Evolutionary conservation across 2,329 filamentous ascomycete species (phyloP), one percentile per base, ranked within the genome.

Genomic region (Cladophialophora immunda): DNA sequence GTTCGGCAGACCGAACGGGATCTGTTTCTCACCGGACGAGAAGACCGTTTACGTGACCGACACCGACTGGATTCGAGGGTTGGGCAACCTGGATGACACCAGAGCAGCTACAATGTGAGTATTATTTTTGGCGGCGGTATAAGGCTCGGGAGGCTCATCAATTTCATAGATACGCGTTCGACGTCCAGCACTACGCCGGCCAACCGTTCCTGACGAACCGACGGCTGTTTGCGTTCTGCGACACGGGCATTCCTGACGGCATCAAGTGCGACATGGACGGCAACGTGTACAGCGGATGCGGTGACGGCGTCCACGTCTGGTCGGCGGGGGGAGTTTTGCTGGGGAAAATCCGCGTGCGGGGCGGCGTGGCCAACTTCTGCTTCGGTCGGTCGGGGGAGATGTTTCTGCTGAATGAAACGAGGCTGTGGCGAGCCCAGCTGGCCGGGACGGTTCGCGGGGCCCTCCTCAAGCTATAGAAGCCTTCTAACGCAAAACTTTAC

Each of bases 281-380:
- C 2, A 87, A 87, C 73, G 81, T 87, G 1, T 87, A 86, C 75
- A 80, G 80, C 32, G 84, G 82, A 0, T 86, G 83, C 68, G 83
- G 82, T 0, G 85, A 87, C 75, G 85, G 85, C 0, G 75, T 87
- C 22, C 80, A 86, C 67, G 79, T 87, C 11, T 88, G 84, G 84
- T 81, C 78, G 64, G 72, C 80, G 0, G 79, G 78, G 0, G 85
- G 85, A 0, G 78, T 73, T 1, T 71, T 85, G 17, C 81, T 90
- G 70, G 78, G 83, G 1, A 90, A 89, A 76, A 85, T 90, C 53
- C 82, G 83, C 68, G 75, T 86, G 0, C 82, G 83, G 0, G 78
- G 79, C 58, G 78, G 74, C 1, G 77, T 73, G 1, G 82, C 83
- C 17, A 85, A 85, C 73, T 85, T 85, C 75, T 79, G 82, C 68